These are phyloP conservation scores for Pseudogymnoascus sp. DNA, from an alignment of 2,329 filamentous ascomycete species.

Conservation along the genomic window DNA sequence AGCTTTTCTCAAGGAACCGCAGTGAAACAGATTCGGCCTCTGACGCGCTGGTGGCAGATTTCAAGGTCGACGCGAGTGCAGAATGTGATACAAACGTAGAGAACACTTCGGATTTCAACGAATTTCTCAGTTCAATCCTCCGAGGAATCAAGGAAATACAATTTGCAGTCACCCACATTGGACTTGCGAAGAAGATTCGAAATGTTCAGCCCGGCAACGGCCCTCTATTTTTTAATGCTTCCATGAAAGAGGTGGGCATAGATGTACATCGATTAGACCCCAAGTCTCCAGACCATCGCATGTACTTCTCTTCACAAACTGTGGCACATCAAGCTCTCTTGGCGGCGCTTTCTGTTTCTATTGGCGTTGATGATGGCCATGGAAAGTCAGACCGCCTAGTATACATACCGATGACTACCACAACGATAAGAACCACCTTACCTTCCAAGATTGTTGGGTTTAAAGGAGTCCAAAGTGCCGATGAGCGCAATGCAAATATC, in stretches of 20 bases:
- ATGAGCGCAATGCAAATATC: conserved; percentile 91
- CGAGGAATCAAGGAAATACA: conserved; percentile 94
- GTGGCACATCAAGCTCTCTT: conserved; percentile 91
- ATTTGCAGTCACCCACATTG: conserved; percentile 86
- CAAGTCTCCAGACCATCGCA: conserved; percentile 88
- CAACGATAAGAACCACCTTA: conserved; percentile 85
- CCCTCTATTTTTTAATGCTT: conserved; percentile 76
- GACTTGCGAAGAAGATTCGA: conserved; percentile 73
- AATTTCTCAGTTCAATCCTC: conserved; percentile 83
- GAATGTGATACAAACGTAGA: conserved; percentile 55
- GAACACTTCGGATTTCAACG: conserved; percentile 84
- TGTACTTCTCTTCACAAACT: conserved; percentile 93
- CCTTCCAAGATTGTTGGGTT: conserved; percentile 90
- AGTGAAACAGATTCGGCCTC: conserved; percentile 18
- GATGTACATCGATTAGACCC: conserved; percentile 88
- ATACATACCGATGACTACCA: conserved; percentile 96
- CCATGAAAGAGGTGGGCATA: conserved; percentile 93
- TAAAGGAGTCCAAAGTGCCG: conserved; percentile 60
- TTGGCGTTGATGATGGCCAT: conserved; percentile 86
- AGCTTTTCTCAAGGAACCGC: conserved; percentile 11
- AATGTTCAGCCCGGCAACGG: conserved; percentile 58
- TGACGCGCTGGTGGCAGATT: conserved; percentile 66
- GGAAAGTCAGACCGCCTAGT: conserved; percentile 79
- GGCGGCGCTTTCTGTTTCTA: conserved; percentile 84
- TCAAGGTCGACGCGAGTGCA: conserved; percentile 58